Percentiles rank a stretch among this genome's conserved stretches.
These are phyloP conservation scores for Akanthomyces uredinophilus DNA, from an alignment of 2,329 filamentous ascomycete species.

Conservation along the genomic window DNA sequence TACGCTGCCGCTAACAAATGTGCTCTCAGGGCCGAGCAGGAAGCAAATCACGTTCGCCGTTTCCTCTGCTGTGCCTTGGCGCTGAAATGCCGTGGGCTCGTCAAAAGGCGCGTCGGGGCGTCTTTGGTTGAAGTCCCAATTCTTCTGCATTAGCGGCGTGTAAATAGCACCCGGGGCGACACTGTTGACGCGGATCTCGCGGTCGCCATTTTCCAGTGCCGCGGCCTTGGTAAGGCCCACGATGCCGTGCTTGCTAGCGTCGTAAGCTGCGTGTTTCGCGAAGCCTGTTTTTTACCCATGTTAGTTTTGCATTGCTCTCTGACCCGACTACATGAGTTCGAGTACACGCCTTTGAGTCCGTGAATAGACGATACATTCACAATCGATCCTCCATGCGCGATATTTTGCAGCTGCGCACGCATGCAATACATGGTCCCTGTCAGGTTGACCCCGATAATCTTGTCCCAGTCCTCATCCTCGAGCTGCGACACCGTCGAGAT, in stretches of 20 bases:
- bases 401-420: slow-evolving; percentile 37
- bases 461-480: slow-evolving; percentile 42
- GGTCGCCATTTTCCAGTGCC: slow-evolving; percentile 31
- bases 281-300: slow-evolving; percentile 22
- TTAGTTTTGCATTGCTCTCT: neutral
- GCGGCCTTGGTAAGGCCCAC: slow-evolving; percentile 30
- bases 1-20: slow-evolving; percentile 40
- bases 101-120: slow-evolving; percentile 36
- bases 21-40: slow-evolving; percentile 41
- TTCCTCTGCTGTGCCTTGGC: slow-evolving; percentile 44
- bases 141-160: slow-evolving; percentile 43
- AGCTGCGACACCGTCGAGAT: slow-evolving; percentile 35
- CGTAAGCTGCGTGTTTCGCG: slow-evolving; percentile 28
- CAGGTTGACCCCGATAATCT: slow-evolving; percentile 41
- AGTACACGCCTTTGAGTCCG: slow-evolving; percentile 31
- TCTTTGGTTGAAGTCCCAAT: slow-evolving; percentile 29
- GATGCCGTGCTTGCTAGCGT: slow-evolving; percentile 31
- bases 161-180: slow-evolving; percentile 43
- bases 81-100: slow-evolving; percentile 36
- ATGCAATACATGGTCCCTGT: slow-evolving; percentile 46
- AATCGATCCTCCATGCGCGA: slow-evolving; percentile 50
- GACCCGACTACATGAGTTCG: neutral
- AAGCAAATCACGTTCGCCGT: slow-evolving; percentile 43
- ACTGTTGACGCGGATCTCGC: slow-evolving; percentile 39
- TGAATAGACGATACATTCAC: slow-evolving; percentile 53